Evolutionary conservation across 768 basidiomycete species (phyloP).

Genomic region (Gautieria morchelliformis): DNA sequence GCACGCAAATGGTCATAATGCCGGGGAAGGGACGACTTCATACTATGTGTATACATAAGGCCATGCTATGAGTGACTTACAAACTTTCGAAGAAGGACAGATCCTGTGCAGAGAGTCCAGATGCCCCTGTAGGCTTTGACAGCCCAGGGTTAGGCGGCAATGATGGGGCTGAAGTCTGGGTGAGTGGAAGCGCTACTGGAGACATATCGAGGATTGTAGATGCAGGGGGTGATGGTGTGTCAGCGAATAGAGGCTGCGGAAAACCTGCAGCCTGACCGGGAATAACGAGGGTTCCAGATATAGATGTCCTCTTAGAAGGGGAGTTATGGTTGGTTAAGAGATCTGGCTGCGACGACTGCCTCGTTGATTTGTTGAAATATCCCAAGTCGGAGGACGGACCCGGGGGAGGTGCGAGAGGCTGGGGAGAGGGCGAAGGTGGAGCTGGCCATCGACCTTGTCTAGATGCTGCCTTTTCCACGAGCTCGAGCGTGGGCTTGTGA

Average conservation of each 20-base stretch:
- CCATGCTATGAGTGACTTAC: conserved; percentile 18
- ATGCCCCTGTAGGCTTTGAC: conserved; percentile 23
- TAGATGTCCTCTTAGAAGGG: background rate
- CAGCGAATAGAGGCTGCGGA: conserved; percentile 19
- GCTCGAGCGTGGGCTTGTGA: conserved; percentile 39
- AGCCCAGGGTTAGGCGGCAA: background rate
- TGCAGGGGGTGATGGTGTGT: conserved; percentile 15
- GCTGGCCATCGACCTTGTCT: conserved; percentile 35
- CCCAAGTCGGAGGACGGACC: conserved; percentile 6
- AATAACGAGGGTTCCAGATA: conserved; percentile 19
- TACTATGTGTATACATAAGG: too few relatives aligned
- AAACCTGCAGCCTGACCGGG: conserved; percentile 20
- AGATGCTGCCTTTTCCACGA: conserved; percentile 49
- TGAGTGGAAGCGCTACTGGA: conserved; percentile 1
- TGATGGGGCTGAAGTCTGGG: background rate
- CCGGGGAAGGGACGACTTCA: too few relatives aligned
- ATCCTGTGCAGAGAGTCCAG: conserved; percentile 74
- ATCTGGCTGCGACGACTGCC: conserved; percentile 14
- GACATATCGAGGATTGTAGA: conserved; percentile 1
- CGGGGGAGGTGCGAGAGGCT: conserved; percentile 28
- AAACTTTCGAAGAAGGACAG: conserved; percentile 80
- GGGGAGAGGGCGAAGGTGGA: conserved; percentile 38
- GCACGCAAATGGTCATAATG: too few relatives aligned
- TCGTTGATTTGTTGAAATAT: background rate
- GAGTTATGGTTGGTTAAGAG: conserved; percentile 19